Evolutionary conservation across 352 stramenopile species (phyloP).

Genomic region (Phytophthora boehmeriae): DNA sequence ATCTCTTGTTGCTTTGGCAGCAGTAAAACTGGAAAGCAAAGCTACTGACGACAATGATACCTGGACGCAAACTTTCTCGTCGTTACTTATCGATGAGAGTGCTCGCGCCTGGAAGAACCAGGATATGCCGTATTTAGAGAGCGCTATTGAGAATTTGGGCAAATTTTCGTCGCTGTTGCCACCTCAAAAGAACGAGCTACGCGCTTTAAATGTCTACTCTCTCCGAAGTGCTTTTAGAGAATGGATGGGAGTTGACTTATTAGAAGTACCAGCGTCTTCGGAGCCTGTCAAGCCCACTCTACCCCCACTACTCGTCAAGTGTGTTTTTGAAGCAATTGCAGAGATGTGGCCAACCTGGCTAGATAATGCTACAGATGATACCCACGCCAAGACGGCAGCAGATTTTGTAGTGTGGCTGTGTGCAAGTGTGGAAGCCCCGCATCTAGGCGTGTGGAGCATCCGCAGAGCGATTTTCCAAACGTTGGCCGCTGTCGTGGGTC

Average conservation of each 20-base stretch:
- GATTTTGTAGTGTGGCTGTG: slow-evolving; percentile 64
- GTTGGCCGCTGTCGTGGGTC: slow-evolving; percentile 39
- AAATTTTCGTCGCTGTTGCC: slow-evolving; percentile 48
- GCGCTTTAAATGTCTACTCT: slow-evolving; percentile 37
- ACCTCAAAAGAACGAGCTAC: slow-evolving; percentile 28
- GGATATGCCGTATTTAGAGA: slow-evolving; percentile 77
- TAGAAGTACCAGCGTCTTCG: slow-evolving; percentile 6
- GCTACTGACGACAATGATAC: slow-evolving; percentile 5
- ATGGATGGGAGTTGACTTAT: slow-evolving; percentile 38
- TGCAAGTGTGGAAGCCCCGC: slow-evolving; percentile 32
- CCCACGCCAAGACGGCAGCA: slow-evolving; percentile 2
- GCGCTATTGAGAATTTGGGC: slow-evolving; percentile 57
- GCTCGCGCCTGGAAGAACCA: slow-evolving; percentile 65
- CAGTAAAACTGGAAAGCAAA: slow-evolving; percentile 29
- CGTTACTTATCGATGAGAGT: slow-evolving; percentile 61
- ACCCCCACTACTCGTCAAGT: slow-evolving; percentile 73
- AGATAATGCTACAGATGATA: neutral
- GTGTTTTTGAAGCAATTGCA: slow-evolving; percentile 70
- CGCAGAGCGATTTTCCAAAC: slow-evolving; percentile 60
- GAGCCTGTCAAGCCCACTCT: slow-evolving; percentile 22
- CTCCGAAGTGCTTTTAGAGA: slow-evolving; percentile 41
- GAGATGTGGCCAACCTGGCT: slow-evolving; percentile 46
- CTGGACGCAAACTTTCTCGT: slow-evolving; percentile 37
- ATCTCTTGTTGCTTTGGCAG: slow-evolving; percentile 59
- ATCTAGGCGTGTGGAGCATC: slow-evolving; percentile 72